phyloP scores from a whole-genome alignment of 495 filamentous ascomycete genomes.

The Penicillium pancosmium region DNA sequence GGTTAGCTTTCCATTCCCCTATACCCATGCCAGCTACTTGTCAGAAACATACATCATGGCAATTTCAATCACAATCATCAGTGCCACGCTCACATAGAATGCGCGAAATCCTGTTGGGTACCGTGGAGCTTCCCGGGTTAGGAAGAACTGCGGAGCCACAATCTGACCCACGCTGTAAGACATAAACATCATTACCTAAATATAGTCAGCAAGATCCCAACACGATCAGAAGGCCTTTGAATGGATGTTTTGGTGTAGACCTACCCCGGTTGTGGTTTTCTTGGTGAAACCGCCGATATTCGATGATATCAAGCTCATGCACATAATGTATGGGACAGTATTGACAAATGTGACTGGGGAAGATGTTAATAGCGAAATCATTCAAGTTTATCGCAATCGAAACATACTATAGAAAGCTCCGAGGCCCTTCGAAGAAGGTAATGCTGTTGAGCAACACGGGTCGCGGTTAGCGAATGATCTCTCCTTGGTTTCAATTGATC shows the following conservation, averaged over 20 bases:
- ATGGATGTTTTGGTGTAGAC: not conserved
- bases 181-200: slow-evolving; percentile 25
- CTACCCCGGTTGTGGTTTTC: slow-evolving; percentile 24
- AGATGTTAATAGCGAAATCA: not conserved
- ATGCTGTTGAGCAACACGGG: not conserved
- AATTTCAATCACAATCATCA: slow-evolving; percentile 17
- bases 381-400: not conserved
- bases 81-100: slow-evolving; percentile 15
- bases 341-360: not conserved
- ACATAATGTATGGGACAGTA: slow-evolving; percentile 27
- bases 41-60: slow-evolving; percentile 9
- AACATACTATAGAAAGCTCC: not conserved
- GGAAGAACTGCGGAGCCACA: slow-evolving; percentile 33
- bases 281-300: slow-evolving; percentile 37
- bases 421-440: not conserved
- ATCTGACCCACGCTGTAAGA: slow-evolving; percentile 35
- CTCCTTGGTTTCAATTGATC: not conserved
- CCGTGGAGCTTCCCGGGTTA: slow-evolving; percentile 22
- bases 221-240: not conserved
- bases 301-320: slow-evolving; percentile 30
- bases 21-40: too few species aligned
- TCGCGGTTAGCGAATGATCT: not conserved
- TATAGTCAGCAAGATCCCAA: too few species aligned
- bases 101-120: slow-evolving; percentile 27
- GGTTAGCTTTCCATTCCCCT: not conserved